Evolutionary conservation across 345 rosid genomes (phyloP).

Genomic region (Lenwebbia sp.): DNA sequence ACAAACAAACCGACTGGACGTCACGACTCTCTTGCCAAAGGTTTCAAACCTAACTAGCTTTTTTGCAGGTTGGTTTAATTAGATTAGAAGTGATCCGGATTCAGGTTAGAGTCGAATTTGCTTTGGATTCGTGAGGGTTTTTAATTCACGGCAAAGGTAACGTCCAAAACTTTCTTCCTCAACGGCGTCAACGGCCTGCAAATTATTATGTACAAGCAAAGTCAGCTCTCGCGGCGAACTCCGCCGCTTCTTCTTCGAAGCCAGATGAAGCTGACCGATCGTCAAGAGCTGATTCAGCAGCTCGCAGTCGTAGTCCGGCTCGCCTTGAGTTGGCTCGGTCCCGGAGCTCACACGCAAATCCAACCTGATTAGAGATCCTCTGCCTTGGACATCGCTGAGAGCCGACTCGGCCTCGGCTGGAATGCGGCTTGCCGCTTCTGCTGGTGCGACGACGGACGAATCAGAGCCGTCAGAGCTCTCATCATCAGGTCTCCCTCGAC

Average conservation of each 20-base stretch:
- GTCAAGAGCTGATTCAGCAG: not conserved
- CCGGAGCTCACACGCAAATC: not conserved
- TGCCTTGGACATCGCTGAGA: slow-evolving; percentile 59
- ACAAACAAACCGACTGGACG: not conserved
- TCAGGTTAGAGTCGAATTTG: not conserved
- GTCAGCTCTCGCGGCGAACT: not conserved
- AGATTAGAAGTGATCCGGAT: not conserved
- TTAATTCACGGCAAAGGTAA: not conserved
- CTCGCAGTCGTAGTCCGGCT: not conserved
- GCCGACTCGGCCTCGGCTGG: slow-evolving; percentile 63
- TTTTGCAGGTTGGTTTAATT: not conserved
- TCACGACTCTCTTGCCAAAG: not conserved
- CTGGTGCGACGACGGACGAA: slow-evolving; percentile 83
- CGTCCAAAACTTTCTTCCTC: not conserved
- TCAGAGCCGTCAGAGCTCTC: slow-evolving; percentile 77
- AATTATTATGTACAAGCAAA: not conserved
- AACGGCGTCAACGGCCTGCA: not conserved
- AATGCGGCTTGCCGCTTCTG: slow-evolving; percentile 50
- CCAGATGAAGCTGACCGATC: not conserved
- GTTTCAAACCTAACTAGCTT: not conserved
- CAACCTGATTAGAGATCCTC: slow-evolving; percentile 8
- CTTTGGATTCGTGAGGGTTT: not conserved
- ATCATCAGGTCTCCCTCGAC: slow-evolving; percentile 91
- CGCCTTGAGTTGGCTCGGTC: not conserved
- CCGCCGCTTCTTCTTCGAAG: not conserved